phyloP scores from a whole-genome alignment of 1,284 basidiomycete species.

The Rhodotorula sp. region DNA sequence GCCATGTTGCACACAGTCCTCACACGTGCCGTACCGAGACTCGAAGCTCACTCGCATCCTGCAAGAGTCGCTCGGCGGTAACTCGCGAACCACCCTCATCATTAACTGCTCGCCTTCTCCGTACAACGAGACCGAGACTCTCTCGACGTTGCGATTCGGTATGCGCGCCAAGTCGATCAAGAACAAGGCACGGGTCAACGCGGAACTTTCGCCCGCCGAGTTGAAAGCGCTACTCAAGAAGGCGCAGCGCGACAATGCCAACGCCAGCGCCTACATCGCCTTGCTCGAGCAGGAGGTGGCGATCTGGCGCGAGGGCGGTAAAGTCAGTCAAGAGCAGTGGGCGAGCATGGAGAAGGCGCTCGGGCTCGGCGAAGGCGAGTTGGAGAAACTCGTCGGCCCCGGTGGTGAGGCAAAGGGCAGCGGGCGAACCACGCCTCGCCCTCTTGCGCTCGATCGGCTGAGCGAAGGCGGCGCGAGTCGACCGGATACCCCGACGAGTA shows the following conservation, averaged over 20 bases:
- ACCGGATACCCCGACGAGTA: conserved; percentile 79
- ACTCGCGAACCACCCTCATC: conserved; percentile 96
- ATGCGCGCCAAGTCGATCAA: conserved; percentile 97
- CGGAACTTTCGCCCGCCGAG: conserved; percentile 93
- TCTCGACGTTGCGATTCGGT: conserved; percentile 97
- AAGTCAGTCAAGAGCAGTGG: conserved; percentile 84
- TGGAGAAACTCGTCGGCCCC: conserved; percentile 36
- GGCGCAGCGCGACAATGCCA: conserved; percentile 78
- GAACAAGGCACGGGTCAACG: conserved; percentile 98
- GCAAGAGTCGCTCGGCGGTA: conserved; percentile 99
- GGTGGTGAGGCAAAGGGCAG: too few species aligned
- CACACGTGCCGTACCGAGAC: conserved; percentile 97
- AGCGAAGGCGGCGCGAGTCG: conserved; percentile 55
- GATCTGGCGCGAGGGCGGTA: conserved; percentile 84
- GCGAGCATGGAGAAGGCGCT: conserved; percentile 64
- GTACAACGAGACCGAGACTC: conserved; percentile 94
- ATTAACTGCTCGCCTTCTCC: conserved; percentile 98
- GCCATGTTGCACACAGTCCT: conserved; percentile 60
- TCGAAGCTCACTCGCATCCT: conserved; percentile 98
- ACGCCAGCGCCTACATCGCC: conserved; percentile 82
- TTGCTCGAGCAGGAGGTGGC: conserved; percentile 87
- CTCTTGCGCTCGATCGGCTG: conserved; percentile 53
- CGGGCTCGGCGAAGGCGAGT: conserved; percentile 42
- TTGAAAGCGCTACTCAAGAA: conserved; percentile 90
- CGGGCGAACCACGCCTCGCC: conserved; percentile 43